Evolutionary conservation across 257 asterid species (phyloP), one percentile per base, ranked within the genome.

Genomic region (Solanum bukasovii): DNA sequence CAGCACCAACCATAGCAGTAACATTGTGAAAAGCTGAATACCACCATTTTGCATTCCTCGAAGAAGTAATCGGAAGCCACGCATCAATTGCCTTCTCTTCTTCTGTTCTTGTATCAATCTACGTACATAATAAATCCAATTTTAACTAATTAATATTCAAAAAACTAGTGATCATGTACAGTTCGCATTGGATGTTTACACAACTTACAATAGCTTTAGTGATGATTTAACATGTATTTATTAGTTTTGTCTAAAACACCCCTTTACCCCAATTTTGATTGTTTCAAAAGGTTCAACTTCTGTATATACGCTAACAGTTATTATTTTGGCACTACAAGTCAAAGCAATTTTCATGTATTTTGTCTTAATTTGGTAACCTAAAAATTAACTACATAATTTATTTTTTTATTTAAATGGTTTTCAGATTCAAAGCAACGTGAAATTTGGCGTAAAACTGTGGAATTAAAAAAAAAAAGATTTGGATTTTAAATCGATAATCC

Each of bases 1-100:
- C 98, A 37, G 98, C 98, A 23, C 98, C 98, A 84, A 96, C 98
- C 98, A 96, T 94, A 88, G 98, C 98, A 1, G 98, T 96, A 61
- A 96, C 98, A 71, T 94, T 94, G 94, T 96, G 99, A 79, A 96
- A 95, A 79, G 99, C 96, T 0, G 99, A 92, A 91, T 96, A 96
- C 99, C 99, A 96, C 99, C 98, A 96, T 91, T 95, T 96, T 75
- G 96, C 99, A 67, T 93, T 94, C 90, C 98, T 93, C 35, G 93
- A 89, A 63, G 96, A 91, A 12, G 95, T 92, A 71, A 94, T 91
- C 1, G 98, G 98, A 65, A 94, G 85, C 98, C 96, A 94, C 0
- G 91, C 98, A 20, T 94, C 98, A 3, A 93, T 94, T 7, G 91
- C 92, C 91, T 93, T 93, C 89, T 94, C 94, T 84, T 93, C 93